A percentile compares a stretch with the other conserved stretches of the same genome.
phyloP scores from a whole-genome alignment of 2,329 filamentous ascomycete genomes.

The Periglandula ipomoeae region DNA sequence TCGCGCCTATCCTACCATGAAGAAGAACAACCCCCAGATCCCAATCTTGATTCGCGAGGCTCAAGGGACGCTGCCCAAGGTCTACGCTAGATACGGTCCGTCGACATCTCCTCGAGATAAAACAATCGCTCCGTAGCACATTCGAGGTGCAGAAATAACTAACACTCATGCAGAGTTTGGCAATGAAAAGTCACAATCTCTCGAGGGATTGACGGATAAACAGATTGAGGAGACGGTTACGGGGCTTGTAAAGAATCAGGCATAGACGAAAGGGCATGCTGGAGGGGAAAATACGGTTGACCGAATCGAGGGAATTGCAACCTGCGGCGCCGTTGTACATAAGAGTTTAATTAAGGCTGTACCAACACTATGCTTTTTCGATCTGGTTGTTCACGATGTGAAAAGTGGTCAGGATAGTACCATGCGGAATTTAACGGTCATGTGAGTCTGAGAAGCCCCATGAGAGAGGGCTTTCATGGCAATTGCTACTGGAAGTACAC shows the following conservation, averaged over 20 bases:
- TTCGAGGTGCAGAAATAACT: too few relatives aligned
- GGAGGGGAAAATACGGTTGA: background rate
- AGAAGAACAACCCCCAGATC: conserved; percentile 92
- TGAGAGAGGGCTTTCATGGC: background rate
- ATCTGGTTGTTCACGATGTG: too few relatives aligned
- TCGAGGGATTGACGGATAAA: conserved; percentile 52
- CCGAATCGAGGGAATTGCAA: background rate
- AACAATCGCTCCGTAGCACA: background rate
- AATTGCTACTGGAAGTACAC: background rate
- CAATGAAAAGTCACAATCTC: conserved; percentile 45
- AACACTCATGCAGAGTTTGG: conserved; percentile 45
- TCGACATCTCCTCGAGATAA: background rate
- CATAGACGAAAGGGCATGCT: background rate
- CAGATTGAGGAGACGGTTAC: conserved; percentile 52
- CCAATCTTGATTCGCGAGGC: conserved; percentile 96
- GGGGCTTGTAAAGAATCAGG: conserved; percentile 37
- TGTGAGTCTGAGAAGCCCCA: too few relatives aligned
- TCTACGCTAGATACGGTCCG: conserved; percentile 88
- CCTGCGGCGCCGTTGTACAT: background rate
- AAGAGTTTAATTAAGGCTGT: background rate
- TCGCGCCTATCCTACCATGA: conserved; percentile 94
- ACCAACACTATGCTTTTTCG: too few relatives aligned
- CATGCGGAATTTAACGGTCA: too few relatives aligned
- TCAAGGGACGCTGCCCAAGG: conserved; percentile 68
- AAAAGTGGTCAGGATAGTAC: too few relatives aligned